A percentile compares a stretch with the other conserved stretches of the same genome.
Conservation (phyloP, 805 yeast genomes). For the Sungouiozyma ichnusensis region DNA sequence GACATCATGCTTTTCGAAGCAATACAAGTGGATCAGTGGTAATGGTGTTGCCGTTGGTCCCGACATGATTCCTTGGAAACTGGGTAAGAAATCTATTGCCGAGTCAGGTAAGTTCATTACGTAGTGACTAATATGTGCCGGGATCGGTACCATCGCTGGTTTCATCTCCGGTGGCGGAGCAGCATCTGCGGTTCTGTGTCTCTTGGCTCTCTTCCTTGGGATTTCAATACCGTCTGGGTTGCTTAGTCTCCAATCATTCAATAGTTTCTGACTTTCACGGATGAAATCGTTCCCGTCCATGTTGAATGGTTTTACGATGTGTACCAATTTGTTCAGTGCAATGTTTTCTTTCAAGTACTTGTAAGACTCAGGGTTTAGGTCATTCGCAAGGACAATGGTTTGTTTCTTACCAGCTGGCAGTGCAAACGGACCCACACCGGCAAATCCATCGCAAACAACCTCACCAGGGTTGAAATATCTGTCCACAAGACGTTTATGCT, state of each 20-base stretch:
- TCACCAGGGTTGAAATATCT: conserved; percentile 49
- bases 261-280: conserved; percentile 40
- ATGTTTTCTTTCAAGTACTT: conserved; percentile 61
- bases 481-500: conserved; percentile 71
- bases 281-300: conserved; percentile 82
- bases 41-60: conserved; percentile 40
- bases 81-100: conserved; percentile 73
- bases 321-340: conserved; percentile 46
- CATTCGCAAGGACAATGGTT: conserved; percentile 80
- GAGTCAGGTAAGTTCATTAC: conserved; percentile 96
- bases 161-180: conserved; percentile 7
- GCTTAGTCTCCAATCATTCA: conserved; percentile 36
- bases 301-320: conserved; percentile 54
- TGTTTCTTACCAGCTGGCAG: conserved; percentile 87
- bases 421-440: conserved; percentile 98
- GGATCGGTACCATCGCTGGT: conserved; percentile 18
- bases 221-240: conserved; percentile 31
- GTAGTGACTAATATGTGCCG: conserved; percentile 42
- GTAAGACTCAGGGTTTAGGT: conserved; percentile 80
- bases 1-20: conserved; percentile 82
- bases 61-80: conserved; percentile 62
- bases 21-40: conserved; percentile 79
- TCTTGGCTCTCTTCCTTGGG: conserved; percentile 22
- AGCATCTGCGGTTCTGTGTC: conserved; percentile 24
- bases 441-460: conserved; percentile 90